These are phyloP conservation scores for Solanum lycopersicoides DNA, from an alignment of 257 asterid genomes.

Conservation along the genomic window DNA sequence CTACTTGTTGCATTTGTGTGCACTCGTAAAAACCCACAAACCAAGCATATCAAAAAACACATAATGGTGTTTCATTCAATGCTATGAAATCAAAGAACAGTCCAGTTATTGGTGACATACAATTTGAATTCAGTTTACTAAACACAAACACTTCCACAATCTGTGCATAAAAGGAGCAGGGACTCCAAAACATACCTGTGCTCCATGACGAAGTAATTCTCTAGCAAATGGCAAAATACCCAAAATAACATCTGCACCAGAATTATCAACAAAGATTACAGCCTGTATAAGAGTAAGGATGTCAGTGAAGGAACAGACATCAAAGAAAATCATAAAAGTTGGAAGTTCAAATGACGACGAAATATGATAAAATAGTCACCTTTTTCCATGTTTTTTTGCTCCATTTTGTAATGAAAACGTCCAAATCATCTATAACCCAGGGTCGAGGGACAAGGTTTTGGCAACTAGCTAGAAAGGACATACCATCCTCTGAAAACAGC, in stretches of 20 bases:
- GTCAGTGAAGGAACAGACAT: slow-evolving; percentile 5
- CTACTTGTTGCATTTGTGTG: background rate
- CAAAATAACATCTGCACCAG: slow-evolving; percentile 92
- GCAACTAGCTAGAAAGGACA: slow-evolving; percentile 95
- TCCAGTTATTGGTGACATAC: background rate
- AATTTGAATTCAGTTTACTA: background rate
- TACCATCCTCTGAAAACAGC: slow-evolving; percentile 87
- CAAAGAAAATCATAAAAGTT: background rate
- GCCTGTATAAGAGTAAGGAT: slow-evolving; percentile 40
- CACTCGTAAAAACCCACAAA: background rate
- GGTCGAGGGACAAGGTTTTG: slow-evolving; percentile 95
- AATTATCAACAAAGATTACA: slow-evolving; percentile 86
- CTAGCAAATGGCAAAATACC: slow-evolving; percentile 94
- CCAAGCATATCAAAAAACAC: background rate
- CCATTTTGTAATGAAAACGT: slow-evolving; percentile 60
- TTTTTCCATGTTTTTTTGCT: slow-evolving; percentile 64
- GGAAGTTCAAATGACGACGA: background rate
- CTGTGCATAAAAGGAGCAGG: background rate
- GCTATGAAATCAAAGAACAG: background rate
- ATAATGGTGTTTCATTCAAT: background rate
- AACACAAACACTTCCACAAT: background rate
- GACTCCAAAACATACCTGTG: slow-evolving; percentile 40
- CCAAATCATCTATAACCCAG: slow-evolving; percentile 96
- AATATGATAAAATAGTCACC: slow-evolving; percentile 17
- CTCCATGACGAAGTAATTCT: slow-evolving; percentile 79